Evolutionary conservation across 306 rosid genomes (phyloP), one percentile per base, ranked within the genome.

Genomic region (Aeschynomene evenia): DNA sequence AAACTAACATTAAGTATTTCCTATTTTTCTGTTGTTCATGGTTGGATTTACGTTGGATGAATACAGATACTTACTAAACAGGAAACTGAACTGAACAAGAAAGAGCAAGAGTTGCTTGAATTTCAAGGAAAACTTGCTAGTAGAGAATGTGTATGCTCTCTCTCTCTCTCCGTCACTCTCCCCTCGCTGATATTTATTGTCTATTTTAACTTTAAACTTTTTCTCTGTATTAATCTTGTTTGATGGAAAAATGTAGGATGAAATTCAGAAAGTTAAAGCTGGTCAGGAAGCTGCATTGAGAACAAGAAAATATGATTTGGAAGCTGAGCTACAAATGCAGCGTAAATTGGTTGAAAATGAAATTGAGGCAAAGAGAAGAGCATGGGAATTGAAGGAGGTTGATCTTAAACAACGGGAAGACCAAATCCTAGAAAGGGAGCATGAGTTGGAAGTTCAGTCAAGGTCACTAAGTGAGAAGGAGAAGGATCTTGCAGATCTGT

Each of bases 381-480:
- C 97, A 52, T 94, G 99, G 99, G 99, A 94, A 84, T 84, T 94
- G 80, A 87, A 83, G 81, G 99, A 94, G 82, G 90, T 94, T 72
- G 99, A 94, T 79, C 97, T 90, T 56, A 88, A 78, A 60, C 98
- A 90, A 49, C 72, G 77, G 65, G 89, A 87, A 65, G 90, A 88
- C 54, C 85, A 85, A 76, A 43, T 88, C 68, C 64, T 49, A 49
- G 97, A 90, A 81, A 88, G 72, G 83, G 96, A 90, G 69, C 80
- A 90, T 73, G 97, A 87, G 39, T 66, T 90, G 75, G 97, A 87
- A 71, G 84, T 78, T 75, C 84, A 82, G 72, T 73, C 91, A 51
- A 85, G 80, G 73, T 75, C 83, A 42, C 51, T 90, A 84, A 68
- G 64, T 40, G 91, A 80, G 54, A 90, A 79, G 85, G 95, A 90